These are phyloP conservation scores for Periconia macrospinosa DNA, from an alignment of 2,329 filamentous ascomycete species.

Conservation along the genomic window DNA sequence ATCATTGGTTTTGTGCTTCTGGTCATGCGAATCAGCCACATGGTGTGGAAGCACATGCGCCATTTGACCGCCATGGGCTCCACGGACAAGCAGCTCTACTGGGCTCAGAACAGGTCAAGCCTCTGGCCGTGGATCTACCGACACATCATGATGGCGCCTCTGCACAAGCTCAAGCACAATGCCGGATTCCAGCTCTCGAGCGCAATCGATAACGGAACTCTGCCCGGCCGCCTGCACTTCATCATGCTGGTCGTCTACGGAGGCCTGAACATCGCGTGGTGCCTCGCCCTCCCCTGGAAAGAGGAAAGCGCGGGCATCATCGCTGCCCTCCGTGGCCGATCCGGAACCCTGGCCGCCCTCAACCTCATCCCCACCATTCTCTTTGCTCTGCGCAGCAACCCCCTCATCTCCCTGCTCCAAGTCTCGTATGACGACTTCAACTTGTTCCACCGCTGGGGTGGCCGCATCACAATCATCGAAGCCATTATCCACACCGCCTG, in stretches of 20 bases:
- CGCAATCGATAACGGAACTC: conserved; percentile 71
- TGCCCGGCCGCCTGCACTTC: conserved; percentile 78
- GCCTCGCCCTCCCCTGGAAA: conserved; percentile 66
- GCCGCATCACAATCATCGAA: conserved; percentile 71
- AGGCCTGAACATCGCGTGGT: conserved; percentile 76
- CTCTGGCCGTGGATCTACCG: conserved; percentile 64
- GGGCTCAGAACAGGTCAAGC: conserved; percentile 47
- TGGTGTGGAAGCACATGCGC: conserved; percentile 49
- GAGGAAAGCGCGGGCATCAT: conserved; percentile 59
- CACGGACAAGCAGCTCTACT: conserved; percentile 47
- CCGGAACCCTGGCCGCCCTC: conserved; percentile 78
- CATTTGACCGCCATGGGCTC: conserved; percentile 50
- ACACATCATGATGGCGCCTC: conserved; percentile 69
- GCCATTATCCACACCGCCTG: conserved; percentile 69
- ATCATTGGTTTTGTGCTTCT: conserved; percentile 42
- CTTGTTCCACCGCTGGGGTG: conserved; percentile 81
- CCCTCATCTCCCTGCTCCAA: conserved; percentile 76
- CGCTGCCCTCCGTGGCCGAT: conserved; percentile 82
- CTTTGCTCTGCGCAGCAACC: conserved; percentile 90
- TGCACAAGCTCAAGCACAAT: conserved; percentile 77
- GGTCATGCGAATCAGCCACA: conserved; percentile 45
- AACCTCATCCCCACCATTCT: conserved; percentile 93
- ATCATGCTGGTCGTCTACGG: conserved; percentile 69
- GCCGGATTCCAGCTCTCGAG: conserved; percentile 69
- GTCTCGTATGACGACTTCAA: conserved; percentile 98